These are phyloP conservation scores for Magnaporthiopsis poae DNA, from an alignment of 2,329 filamentous ascomycete genomes.

Conservation along the genomic window DNA sequence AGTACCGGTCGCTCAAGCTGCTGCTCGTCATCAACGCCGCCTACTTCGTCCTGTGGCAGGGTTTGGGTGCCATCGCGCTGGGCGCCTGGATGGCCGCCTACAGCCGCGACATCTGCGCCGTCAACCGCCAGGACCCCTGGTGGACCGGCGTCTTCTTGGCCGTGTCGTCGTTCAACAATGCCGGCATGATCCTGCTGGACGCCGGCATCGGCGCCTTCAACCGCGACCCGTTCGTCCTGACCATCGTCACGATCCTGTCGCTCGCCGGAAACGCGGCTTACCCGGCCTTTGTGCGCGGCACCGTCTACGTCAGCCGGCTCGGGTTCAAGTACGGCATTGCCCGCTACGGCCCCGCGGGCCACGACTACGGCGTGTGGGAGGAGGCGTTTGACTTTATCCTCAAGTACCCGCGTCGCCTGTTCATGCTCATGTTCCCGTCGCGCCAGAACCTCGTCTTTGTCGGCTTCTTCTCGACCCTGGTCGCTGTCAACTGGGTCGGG, in stretches of 20 bases:
- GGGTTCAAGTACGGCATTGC: conserved; percentile 26
- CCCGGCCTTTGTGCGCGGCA: conserved; percentile 51
- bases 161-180: conserved; percentile 61
- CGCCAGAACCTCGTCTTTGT: conserved; percentile 57
- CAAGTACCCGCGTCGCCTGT: conserved; percentile 47
- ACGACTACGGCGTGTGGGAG: conserved; percentile 31
- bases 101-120: conserved; percentile 34
- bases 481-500: conserved; percentile 53
- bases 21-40: conserved; percentile 49
- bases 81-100: conserved; percentile 52
- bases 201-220: conserved; percentile 55
- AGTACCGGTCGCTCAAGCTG: conserved; percentile 54
- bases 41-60: conserved; percentile 51
- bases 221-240: conserved; percentile 38
- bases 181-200: conserved; percentile 57
- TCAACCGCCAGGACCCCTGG: conserved; percentile 54
- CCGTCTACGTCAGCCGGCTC: conserved; percentile 44
- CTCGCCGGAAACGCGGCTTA: conserved; percentile 58
- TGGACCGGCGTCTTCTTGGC: conserved; percentile 61
- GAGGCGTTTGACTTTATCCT: conserved; percentile 45
- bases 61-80: conserved; percentile 46
- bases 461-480: conserved; percentile 49
- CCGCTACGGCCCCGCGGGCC: conserved; percentile 20
- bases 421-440: conserved; percentile 54
- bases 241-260: conserved; percentile 47